phyloP scores from a whole-genome alignment of 305 asterid genomes.

The Solanum hybrid region DNA sequence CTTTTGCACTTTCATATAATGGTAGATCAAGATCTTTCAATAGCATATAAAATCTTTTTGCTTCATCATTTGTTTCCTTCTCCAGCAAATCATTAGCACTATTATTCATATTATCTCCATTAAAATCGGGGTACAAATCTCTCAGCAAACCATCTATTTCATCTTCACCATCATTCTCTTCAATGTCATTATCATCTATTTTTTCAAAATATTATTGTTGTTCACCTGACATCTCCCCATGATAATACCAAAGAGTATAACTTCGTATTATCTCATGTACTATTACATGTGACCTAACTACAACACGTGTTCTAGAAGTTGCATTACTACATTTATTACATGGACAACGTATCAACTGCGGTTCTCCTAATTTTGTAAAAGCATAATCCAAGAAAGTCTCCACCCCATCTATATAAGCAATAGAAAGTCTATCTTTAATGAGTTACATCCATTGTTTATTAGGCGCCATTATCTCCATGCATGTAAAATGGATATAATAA shows the following conservation, averaged over 20 bases:
- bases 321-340: neutral
- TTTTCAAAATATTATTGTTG: neutral
- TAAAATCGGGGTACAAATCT: too few relatives aligned
- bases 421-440: too few relatives aligned
- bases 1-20: too few relatives aligned
- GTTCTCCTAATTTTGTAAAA: neutral
- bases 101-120: too few relatives aligned
- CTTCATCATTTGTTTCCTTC: too few relatives aligned
- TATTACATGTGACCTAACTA: neutral
- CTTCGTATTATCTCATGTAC: neutral
- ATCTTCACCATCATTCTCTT: neutral
- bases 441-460: too few relatives aligned
- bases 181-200: neutral
- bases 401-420: neutral
- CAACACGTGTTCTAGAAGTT: neutral
- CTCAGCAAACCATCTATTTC: neutral
- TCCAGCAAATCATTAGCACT: too few relatives aligned
- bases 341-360: neutral
- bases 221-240: neutral
- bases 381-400: neutral
- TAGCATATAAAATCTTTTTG: too few relatives aligned
- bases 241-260: neutral
- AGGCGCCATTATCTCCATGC: too few relatives aligned
- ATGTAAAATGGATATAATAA: too few relatives aligned
- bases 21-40: too few relatives aligned